Evolutionary conservation across 2,329 filamentous ascomycete species (phyloP).

Genomic region (Sporothrix pallida): DNA sequence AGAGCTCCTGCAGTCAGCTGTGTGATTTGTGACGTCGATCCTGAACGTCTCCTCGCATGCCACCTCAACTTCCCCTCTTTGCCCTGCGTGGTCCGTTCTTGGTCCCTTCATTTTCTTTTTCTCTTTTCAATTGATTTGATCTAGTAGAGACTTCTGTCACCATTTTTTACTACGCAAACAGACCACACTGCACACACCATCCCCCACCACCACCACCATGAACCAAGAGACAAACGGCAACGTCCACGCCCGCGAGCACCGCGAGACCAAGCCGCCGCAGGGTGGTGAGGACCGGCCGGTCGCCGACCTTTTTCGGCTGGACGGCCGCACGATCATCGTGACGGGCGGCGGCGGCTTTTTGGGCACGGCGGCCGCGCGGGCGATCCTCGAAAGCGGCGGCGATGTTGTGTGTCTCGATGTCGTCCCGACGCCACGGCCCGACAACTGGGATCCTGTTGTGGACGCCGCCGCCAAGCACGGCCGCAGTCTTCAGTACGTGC

Average conservation of each 20-base stretch:
- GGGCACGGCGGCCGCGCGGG: slow-evolving; percentile 37
- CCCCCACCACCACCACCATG: neutral
- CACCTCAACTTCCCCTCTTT: neutral
- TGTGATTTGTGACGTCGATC: neutral
- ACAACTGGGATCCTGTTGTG: slow-evolving; percentile 36
- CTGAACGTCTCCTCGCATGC: neutral
- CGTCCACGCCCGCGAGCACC: neutral
- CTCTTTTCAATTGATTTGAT: too few species aligned
- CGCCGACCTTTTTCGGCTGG: neutral
- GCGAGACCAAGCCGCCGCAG: neutral
- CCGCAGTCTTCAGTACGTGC: slow-evolving; percentile 38
- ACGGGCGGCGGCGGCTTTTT: slow-evolving; percentile 42
- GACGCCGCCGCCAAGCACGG: slow-evolving; percentile 36
- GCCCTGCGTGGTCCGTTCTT: neutral
- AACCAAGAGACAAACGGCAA: neutral
- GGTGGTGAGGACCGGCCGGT: neutral
- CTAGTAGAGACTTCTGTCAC: too few species aligned
- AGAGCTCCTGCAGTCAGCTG: neutral
- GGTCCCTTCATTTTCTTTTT: neutral
- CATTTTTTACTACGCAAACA: too few species aligned
- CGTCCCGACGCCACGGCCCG: neutral
- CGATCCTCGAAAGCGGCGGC: slow-evolving; percentile 43
- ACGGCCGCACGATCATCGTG: slow-evolving; percentile 4
- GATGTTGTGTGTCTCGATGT: slow-evolving; percentile 46
- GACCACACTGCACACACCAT: too few species aligned